A percentile compares a stretch with the other conserved stretches of the same genome.
phyloP scores from a whole-genome alignment of 306 rosid species.

The Fragaria vesca region DNA sequence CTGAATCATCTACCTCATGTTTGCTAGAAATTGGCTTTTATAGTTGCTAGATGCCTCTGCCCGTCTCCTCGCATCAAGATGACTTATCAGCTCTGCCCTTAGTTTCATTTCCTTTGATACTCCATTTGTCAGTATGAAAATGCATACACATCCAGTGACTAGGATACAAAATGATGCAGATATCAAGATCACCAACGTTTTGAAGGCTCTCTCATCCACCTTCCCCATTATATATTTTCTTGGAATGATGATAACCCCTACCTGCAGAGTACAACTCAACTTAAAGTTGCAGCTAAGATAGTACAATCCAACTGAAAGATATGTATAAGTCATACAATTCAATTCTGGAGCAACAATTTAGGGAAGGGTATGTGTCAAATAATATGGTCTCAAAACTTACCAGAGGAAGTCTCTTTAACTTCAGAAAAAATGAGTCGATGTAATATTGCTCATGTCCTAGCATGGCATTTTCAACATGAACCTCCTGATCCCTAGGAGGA shows the following conservation, averaged over 20 bases:
- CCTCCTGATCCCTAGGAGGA: conserved; percentile 61
- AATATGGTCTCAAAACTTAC: conserved; percentile 35
- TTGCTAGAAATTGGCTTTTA: conserved; percentile 96
- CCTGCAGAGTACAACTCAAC: conserved; percentile 52
- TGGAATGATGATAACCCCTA: conserved; percentile 93
- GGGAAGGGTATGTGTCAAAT: neutral
- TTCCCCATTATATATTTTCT: conserved; percentile 95
- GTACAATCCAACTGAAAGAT: conserved; percentile 4
- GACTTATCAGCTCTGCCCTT: conserved; percentile 90
- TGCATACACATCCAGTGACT: conserved; percentile 90
- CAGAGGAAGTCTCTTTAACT: conserved; percentile 93
- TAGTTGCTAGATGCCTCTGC: conserved; percentile 98
- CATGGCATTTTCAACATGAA: conserved; percentile 82
- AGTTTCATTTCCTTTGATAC: conserved; percentile 99
- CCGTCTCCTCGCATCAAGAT: conserved; percentile 95
- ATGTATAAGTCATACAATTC: neutral
- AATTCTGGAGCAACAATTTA: neutral
- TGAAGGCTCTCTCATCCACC: conserved; percentile 92
- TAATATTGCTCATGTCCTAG: conserved; percentile 73
- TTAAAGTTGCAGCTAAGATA: conserved; percentile 3
- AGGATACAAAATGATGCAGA: conserved; percentile 87
- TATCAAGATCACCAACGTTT: conserved; percentile 87
- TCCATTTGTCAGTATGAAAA: conserved; percentile 90
- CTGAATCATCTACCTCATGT: conserved; percentile 72
- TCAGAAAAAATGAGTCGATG: conserved; percentile 87